Evolutionary conservation across 164 flowering plant genomes (phyloP), one percentile per base, ranked within the genome.

Genomic region (Aristolochia contorta): DNA sequence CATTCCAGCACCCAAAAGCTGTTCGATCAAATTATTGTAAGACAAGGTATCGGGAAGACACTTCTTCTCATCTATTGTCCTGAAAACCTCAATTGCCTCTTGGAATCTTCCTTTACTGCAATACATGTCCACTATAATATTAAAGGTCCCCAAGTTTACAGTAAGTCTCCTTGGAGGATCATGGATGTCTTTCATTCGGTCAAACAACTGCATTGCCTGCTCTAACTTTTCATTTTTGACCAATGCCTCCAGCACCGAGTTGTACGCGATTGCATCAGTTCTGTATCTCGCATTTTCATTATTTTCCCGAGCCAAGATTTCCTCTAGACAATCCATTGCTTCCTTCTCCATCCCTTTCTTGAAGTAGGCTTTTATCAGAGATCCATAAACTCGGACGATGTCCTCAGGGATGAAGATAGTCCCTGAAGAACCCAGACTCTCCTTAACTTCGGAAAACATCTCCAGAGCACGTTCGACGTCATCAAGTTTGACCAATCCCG

Each of bases 91-190:
- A 54, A 90, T 75, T 0, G 96, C 99, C 7, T 88, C 89, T 32
- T 56, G 55, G 63, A 84, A 93, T 77, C 68, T 84, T 43, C 83
- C 84, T 49, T 71, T 71, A 1, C 74, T 71, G 51, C 87, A 85
- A 71, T 76, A 84, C 61, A 92, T 88, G 65, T 86, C 88, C 12
- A 62, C 89, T 83, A 93, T 77, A 23, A 93, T 91, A 77, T 93
- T 93, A 65, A 75, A 93, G 59, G 83, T 86, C 27, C 97, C 97
- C 56, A 93, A 60, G 71, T 93, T 88, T 71, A 93, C 86, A 3
- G 72, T 67, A 52, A 87, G 56, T 47, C 60, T 50, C 75, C 62
- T 76, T 0, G 99, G 97, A 0, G 89, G 91, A 61, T 69, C 72
- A 58, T 93, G 96, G 72, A 71, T 80, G 18, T n/a, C 64, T 66